Evolutionary conservation across 352 stramenopile genomes (phyloP).

Genomic region (Globisporangium takayamanum): DNA sequence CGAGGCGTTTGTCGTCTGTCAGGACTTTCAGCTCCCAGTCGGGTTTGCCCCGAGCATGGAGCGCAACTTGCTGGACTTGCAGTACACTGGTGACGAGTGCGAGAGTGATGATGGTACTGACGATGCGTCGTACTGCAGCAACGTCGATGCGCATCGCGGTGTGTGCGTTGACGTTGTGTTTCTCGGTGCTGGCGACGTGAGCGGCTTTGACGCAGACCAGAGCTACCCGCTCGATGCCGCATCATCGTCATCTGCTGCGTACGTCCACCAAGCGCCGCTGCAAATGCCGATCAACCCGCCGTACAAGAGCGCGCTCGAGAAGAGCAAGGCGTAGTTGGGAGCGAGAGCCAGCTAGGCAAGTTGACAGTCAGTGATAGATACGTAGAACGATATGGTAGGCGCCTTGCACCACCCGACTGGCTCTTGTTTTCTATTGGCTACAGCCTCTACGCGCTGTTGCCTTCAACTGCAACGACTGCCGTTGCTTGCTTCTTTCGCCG

Average conservation of each 20-base stretch:
- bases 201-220: constrained; percentile 77
- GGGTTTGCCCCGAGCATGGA: constrained; percentile 60
- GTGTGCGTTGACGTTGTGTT: constrained; percentile 63
- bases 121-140: constrained; percentile 13
- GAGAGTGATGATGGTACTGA: constrained; percentile 12
- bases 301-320: constrained; percentile 72
- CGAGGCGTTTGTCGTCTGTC: constrained; percentile 76
- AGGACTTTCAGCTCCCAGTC: constrained; percentile 47
- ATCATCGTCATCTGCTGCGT: constrained; percentile 12
- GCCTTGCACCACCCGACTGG: too few relatives aligned
- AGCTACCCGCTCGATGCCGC: constrained; percentile 63
- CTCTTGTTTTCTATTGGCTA: too few relatives aligned
- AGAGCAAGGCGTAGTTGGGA: constrained; percentile 21
- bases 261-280: constrained; percentile 69
- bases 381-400: too few relatives aligned
- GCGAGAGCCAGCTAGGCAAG: not conserved
- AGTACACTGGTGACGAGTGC: constrained; percentile 41
- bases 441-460: not conserved
- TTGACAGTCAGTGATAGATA: constrained; percentile 11
- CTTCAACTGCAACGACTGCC: constrained; percentile 6
- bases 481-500: constrained; percentile 43
- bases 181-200: constrained; percentile 65
- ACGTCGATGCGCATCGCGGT: constrained; percentile 31
- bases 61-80: constrained; percentile 60
- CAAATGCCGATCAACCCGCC: constrained; percentile 85